phyloP scores from a whole-genome alignment of 495 filamentous ascomycete genomes.

The Aspergillus kassunensis region DNA sequence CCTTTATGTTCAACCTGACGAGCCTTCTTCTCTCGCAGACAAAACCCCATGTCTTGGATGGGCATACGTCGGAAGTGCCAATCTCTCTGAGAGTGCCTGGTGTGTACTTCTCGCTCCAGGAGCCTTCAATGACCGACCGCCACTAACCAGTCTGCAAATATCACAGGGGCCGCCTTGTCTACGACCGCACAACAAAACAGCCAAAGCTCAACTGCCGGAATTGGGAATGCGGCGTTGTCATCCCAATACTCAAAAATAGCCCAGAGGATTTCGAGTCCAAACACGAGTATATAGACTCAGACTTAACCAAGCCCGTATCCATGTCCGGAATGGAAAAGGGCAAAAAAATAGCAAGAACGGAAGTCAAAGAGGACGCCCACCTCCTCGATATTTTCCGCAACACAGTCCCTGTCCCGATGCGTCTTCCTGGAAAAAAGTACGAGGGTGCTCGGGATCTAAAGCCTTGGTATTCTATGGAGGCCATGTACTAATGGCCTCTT shows the following conservation, averaged over 20 bases:
- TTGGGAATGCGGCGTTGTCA: constrained; percentile 92
- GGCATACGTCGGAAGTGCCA: constrained; percentile 90
- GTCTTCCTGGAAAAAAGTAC: constrained; percentile 52
- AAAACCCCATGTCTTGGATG: constrained; percentile 46
- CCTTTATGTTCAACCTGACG: constrained; percentile 57
- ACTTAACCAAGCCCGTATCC: not conserved
- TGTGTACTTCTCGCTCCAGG: constrained; percentile 40
- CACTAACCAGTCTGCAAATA: not conserved
- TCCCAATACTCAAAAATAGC: constrained; percentile 41
- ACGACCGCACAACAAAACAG: constrained; percentile 57
- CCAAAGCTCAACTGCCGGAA: constrained; percentile 82
- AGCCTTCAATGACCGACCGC: too few relatives aligned
- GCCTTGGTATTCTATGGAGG: constrained; percentile 54
- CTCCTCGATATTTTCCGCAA: constrained; percentile 49
- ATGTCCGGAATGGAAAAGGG: not conserved
- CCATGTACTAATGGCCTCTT: too few relatives aligned
- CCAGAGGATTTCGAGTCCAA: not conserved
- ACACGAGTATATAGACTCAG: not conserved
- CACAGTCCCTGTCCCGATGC: constrained; percentile 68
- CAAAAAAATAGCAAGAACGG: not conserved
- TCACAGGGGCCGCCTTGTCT: constrained; percentile 64
- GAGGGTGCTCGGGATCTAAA: constrained; percentile 22
- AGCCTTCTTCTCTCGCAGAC: constrained; percentile 25
- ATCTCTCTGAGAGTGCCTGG: constrained; percentile 91
- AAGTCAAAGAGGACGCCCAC: constrained; percentile 1